These are phyloP conservation scores for Annona squamosa DNA, from an alignment of 164 flowering plant genomes.

Conservation along the genomic window DNA sequence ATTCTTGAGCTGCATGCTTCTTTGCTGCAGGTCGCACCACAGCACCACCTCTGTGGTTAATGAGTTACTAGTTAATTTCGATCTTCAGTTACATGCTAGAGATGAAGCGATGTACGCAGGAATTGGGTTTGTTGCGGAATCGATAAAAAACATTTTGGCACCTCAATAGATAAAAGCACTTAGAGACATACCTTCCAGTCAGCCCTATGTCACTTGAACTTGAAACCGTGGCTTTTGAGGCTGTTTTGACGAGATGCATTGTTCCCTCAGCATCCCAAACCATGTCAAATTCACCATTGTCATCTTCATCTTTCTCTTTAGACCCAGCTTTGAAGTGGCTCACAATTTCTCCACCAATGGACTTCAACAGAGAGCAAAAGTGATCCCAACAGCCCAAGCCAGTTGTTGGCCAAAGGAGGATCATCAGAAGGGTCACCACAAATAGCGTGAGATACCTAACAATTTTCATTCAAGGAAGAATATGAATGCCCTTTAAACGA, in stretches of 20 bases:
- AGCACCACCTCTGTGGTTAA: slow-evolving; percentile 57
- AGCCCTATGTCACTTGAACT: slow-evolving; percentile 26
- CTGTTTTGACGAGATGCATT: slow-evolving; percentile 77
- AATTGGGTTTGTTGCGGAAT: background rate
- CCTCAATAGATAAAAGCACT: background rate
- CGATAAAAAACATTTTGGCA: background rate
- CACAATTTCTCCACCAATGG: slow-evolving; percentile 22
- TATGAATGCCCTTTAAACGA: background rate
- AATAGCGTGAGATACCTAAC: slow-evolving; percentile 66
- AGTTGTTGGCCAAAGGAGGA: slow-evolving; percentile 59
- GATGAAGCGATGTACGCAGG: background rate
- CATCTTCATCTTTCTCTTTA: slow-evolving; percentile 82
- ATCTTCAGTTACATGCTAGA: background rate
- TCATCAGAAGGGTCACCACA: slow-evolving; percentile 46
- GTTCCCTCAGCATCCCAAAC: slow-evolving; percentile 95
- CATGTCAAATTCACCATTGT: slow-evolving; percentile 74
- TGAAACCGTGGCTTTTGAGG: slow-evolving; percentile 16
- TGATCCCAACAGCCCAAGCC: slow-evolving; percentile 27
- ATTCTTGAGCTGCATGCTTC: slow-evolving; percentile 35
- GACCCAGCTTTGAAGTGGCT: slow-evolving; percentile 20
- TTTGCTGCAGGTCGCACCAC: slow-evolving; percentile 61
- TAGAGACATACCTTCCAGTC: slow-evolving; percentile 47
- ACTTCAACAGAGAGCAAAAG: slow-evolving; percentile 17
- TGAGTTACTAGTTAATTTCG: background rate
- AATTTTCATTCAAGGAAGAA: slow-evolving; percentile 5